phyloP scores from a whole-genome alignment of 2,329 filamentous ascomycete genomes.

The Phaeosphaeria sp. region DNA sequence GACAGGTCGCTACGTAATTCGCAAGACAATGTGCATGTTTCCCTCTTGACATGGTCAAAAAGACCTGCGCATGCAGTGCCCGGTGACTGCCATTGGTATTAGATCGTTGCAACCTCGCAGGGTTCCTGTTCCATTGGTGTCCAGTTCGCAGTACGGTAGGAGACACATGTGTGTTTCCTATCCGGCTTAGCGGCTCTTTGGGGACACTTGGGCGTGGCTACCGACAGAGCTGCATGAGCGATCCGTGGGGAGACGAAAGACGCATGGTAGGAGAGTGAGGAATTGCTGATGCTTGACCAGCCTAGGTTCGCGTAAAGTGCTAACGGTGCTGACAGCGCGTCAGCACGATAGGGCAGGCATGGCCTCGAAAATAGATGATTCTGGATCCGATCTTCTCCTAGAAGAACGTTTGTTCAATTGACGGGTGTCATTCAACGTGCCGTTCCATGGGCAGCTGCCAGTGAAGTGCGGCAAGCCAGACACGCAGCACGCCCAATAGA shows the following conservation, averaged over 20 bases:
- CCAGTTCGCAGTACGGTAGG: background rate
- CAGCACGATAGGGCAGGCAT: constrained; percentile 3
- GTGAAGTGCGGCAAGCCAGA: background rate
- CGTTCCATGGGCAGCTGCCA: background rate
- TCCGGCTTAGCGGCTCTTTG: constrained; percentile 2
- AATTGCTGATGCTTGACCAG: background rate
- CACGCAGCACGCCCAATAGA: background rate
- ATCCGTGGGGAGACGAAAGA: background rate
- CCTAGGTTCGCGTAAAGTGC: background rate
- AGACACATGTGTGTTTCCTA: background rate
- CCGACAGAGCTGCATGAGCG: background rate
- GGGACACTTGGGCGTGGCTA: background rate
- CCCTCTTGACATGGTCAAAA: background rate
- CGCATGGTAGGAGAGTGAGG: background rate
- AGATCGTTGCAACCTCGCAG: background rate
- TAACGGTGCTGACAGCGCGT: constrained; percentile 9
- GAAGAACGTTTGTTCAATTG: background rate
- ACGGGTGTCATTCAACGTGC: background rate
- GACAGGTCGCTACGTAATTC: background rate
- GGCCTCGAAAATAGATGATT: background rate
- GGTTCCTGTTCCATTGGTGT: background rate
- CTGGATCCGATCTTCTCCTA: background rate
- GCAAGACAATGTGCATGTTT: background rate
- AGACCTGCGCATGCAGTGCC: background rate
- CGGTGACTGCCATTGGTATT: background rate